Conservation (phyloP, 768 basidiomycete genomes). For the Clitopilus passeckerianus region DNA sequence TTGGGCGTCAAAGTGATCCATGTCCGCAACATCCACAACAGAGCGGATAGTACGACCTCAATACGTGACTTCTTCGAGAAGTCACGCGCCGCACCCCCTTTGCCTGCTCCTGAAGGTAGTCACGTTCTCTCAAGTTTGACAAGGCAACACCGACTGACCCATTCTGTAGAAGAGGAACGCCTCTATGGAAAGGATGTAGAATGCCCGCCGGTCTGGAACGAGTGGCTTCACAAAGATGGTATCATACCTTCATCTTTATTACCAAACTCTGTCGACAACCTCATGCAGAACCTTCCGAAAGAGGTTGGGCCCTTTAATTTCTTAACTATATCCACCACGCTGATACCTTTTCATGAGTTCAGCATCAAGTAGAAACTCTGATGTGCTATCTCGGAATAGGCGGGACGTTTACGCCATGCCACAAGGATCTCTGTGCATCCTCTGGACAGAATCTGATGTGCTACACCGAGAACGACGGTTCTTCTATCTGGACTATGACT, state of each 20-base stretch:
- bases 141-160: too few species aligned
- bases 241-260: conserved; percentile 50
- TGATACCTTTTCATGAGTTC: conserved; percentile 1
- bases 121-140: too few species aligned
- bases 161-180: conserved; percentile 45
- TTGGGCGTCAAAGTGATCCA: conserved; percentile 37
- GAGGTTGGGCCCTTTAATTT: conserved; percentile 30
- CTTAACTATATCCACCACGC: not conserved
- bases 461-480: conserved; percentile 66
- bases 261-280: conserved; percentile 50
- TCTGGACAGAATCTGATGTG: conserved; percentile 88
- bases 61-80: conserved; percentile 49
- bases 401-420: conserved; percentile 80
- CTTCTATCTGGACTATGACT: conserved; percentile 89
- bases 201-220: conserved; percentile 62
- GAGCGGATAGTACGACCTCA: conserved; percentile 47
- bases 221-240: conserved; percentile 46
- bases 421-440: conserved; percentile 82
- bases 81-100: conserved; percentile 28
- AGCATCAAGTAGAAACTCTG: conserved; percentile 68
- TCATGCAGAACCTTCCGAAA: conserved; percentile 51
- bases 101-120: conserved; percentile 34
- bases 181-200: conserved; percentile 76
- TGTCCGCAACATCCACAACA: conserved; percentile 60
- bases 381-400: conserved; percentile 85